A percentile compares a stretch with the other conserved stretches of the same genome.
phyloP scores from a whole-genome alignment of 108 stramenopile genomes.

The Cyclostephanos tholiformis region DNA sequence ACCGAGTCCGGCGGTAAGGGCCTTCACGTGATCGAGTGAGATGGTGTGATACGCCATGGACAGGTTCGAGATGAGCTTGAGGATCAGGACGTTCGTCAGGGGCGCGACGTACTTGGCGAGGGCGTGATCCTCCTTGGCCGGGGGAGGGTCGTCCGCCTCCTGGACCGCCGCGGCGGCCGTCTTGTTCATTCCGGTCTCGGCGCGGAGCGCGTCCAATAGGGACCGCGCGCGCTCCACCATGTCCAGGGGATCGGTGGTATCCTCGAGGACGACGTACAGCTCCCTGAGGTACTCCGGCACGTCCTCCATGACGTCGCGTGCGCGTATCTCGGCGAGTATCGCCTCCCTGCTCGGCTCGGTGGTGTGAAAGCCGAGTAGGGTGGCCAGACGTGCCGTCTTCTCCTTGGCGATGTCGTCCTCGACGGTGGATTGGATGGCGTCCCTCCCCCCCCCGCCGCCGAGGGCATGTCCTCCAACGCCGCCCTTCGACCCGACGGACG shows the following conservation, averaged over 20 bases:
- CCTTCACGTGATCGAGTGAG: constrained; percentile 81
- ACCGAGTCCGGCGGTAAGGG: constrained; percentile 73
- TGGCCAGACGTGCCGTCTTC: constrained; percentile 94
- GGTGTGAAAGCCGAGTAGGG: constrained; percentile 92
- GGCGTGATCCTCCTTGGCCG: constrained; percentile 56
- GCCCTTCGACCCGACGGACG: constrained; percentile 25
- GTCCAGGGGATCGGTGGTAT: constrained; percentile 76
- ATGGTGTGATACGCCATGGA: constrained; percentile 90
- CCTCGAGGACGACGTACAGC: constrained; percentile 80
- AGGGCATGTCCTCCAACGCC: not conserved
- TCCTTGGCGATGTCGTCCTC: constrained; percentile 90
- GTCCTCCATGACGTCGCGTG: constrained; percentile 72
- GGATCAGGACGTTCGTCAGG: constrained; percentile 67
- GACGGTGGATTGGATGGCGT: constrained; percentile 57
- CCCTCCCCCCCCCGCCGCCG: constrained; percentile 18
- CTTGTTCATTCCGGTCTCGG: constrained; percentile 40
- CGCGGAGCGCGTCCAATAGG: constrained; percentile 67
- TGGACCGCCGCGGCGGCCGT: constrained; percentile 3
- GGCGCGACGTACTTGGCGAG: constrained; percentile 72
- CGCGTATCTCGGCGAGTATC: constrained; percentile 77
- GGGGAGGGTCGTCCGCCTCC: constrained; percentile 25
- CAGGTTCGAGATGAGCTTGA: constrained; percentile 88
- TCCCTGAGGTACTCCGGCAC: constrained; percentile 79
- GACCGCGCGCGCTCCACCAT: constrained; percentile 75
- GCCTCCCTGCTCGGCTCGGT: constrained; percentile 89